Base-by-base conservation (phyloP, 352 stramenopile species). In the Phytophthora gonapodyides region DNA sequence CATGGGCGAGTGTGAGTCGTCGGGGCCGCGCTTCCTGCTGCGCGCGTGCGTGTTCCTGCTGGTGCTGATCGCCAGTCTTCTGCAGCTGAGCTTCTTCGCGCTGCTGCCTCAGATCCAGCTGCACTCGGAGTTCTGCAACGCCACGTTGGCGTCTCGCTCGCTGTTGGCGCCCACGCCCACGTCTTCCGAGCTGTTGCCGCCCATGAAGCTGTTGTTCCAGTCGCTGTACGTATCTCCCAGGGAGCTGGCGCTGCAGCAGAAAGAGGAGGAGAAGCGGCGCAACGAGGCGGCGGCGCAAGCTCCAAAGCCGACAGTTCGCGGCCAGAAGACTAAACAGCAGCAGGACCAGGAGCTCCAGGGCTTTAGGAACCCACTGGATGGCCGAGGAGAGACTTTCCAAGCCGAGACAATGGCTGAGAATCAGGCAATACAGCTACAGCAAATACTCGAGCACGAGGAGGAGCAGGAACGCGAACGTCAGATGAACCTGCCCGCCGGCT, bases 31-130 rank as follows among this genome's bases (percentile, higher is more conserved):
- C 46, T 91, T 82, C 73, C 57, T 91, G 37, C 72, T 93, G 58
- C 79, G 76, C 57, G 70, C 74, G 30, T 91, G 84, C 60, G 73
- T 93, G 52, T 65, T 91, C 21, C 76, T 93, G 49, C 67, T 93
- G 57, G 65, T 89, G 49, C 70, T 93, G 11, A 91, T 91, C 57
- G 59, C 78, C 67, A 90, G 67, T 41, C 74, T 93, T 15, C 37
- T 89, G 57, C 84, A 93, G 71, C 56, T 93, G 12, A 46, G 65
- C 7, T 91, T 93, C 77, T 93, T 93, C 63, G 60, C 79, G 49
- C 66, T 91, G 55, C 50, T 93, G 45, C 84, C 84, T 0, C 77
- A 91, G 41, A 77, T 93, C 27, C 50, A 80, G 50, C 58, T 91
- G 24, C 82, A 88, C 42, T 47, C 66, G 21, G 69, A 85, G 67